Conservation (phyloP, 805 yeast genomes). For the Schwanniomyces pseudopolymorphus region DNA sequence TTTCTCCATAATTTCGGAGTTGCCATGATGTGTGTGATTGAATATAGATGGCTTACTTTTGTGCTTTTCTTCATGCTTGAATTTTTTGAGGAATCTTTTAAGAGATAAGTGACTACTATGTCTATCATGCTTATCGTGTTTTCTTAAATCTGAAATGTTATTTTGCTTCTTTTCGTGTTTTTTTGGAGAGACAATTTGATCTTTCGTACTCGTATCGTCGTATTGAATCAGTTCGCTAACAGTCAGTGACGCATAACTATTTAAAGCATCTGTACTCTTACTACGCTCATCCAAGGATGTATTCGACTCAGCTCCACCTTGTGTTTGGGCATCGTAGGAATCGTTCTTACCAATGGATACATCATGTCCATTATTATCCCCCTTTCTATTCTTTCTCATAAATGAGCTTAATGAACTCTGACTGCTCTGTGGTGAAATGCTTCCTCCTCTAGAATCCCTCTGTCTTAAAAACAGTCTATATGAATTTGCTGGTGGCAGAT, state of each 20-base stretch:
- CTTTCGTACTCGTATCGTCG: background rate
- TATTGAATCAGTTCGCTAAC: background rate
- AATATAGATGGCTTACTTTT: conserved; percentile 6
- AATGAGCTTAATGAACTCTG: conserved; percentile 18
- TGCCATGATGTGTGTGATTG: conserved; percentile 13
- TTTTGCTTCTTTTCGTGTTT: background rate
- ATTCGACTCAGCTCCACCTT: background rate
- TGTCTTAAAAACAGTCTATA: conserved; percentile 26
- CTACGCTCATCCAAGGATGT: background rate
- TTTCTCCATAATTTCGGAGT: conserved; percentile 40
- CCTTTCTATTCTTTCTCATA: conserved; percentile 1
- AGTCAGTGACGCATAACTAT: background rate
- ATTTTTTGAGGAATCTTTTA: conserved; percentile 54
- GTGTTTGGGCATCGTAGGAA: background rate
- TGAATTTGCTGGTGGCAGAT: conserved; percentile 9
- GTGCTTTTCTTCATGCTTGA: conserved; percentile 20
- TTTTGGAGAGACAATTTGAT: background rate
- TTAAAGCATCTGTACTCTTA: background rate
- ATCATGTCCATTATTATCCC: conserved; percentile 2
- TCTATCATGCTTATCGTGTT: background rate
- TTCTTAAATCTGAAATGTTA: background rate
- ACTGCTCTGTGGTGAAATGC: conserved; percentile 27
- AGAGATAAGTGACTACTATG: conserved; percentile 32
- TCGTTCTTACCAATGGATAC: background rate
- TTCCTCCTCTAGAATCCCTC: conserved; percentile 16